Base-by-base conservation (phyloP, 192 early-diverging fungal genomes). In the Linnemannia zychae region DNA sequence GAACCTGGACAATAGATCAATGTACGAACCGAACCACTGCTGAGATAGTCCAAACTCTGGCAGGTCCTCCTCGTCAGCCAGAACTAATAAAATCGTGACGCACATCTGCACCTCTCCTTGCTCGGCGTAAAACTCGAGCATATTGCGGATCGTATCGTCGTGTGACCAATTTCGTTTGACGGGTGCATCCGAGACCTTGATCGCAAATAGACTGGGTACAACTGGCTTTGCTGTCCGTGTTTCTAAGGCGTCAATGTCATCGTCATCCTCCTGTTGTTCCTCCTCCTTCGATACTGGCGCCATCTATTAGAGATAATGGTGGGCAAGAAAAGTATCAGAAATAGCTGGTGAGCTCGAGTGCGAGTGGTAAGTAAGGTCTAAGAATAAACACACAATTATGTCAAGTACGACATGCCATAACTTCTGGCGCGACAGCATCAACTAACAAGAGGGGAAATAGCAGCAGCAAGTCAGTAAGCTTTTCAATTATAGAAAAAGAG, bases 51-150 rank as follows among this genome's bases (percentile, higher is more conserved):
- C 66, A 28, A 79, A 85, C n/a, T 79, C 78, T 38, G 83, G 78
- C 18, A 85, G 9, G 1, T 72, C 77, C 24, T 71, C 75, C n/a
- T 91, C 87, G 31, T 91, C 84, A 48, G 86, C 77, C 5, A 96
- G 87, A 7, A 93, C 92, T 20, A 93, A 74, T 28, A 93, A 73
- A 4, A 96, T 88, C 11, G 94, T 92, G 7, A 94, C 93, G 86
- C 94, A 95, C 94, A 95, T 96, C 74, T 96, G 95, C 2, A 95
- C 93, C 74, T 96, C 94, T 16, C 92, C 94, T 84, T 95, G 91
- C 37, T 96, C 95, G 20, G 93, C 90, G 82, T 95, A 96, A 77
- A 93, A 94, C 38, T 94, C 88, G 1, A 97, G 74, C 16, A 96
- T 20, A 36, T 92, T 93, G 15, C 69, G 70, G 1, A 94, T 89